Evolutionary conservation across 78 protist genomes (phyloP), one percentile per base, ranked within the genome.

Genomic region (Dictyostelium citrinum): DNA sequence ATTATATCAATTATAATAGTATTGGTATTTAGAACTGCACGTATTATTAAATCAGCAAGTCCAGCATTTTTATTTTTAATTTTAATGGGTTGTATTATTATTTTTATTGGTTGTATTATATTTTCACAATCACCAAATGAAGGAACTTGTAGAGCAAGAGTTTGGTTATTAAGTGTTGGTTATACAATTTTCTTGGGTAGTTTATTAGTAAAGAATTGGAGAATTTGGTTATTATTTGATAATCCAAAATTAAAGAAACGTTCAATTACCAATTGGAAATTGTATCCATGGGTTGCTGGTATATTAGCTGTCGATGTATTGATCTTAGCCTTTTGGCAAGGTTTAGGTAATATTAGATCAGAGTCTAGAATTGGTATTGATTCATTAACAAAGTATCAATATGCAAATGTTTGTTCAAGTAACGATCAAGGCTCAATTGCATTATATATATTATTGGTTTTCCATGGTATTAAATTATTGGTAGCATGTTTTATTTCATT

Each of bases 211-310:
- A 83, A 83, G 46, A 83, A 83, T 33, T 83, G 75, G 64, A 24
- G 90, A 29, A 83, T 83, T 49, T 83, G 90, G 90, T 72, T 83
- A 45, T 11, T 83, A 9, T 83, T 83, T 31, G 90, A 83, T 41
- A 83, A 83, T 35, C 81, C 81, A 41, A 45, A 67, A 31, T 49
- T 83, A 41, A 83, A 71, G 51, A 41, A 76, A 35, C 9, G 76
- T 11, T 29, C 55, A 31, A 46, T 83, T 17, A 68, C 90, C 2
- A 83, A 83, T 37, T 67, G 41, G 51, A 83, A 68, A 58, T 12
- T 83, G 2, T 49, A 64, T 11, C 90, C 90, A 72, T 83, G 27
- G 10, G 43, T 83, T 5, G 22, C 37, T 3, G 68, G 35, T 39
- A 45, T 83, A 4, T 33, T 83, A 2, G 45, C 74, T 22, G 9